Percentiles rank a stretch among this genome's conserved stretches.
Conservation (phyloP, 441 rosid species). For the Populus hybrid region DNA sequence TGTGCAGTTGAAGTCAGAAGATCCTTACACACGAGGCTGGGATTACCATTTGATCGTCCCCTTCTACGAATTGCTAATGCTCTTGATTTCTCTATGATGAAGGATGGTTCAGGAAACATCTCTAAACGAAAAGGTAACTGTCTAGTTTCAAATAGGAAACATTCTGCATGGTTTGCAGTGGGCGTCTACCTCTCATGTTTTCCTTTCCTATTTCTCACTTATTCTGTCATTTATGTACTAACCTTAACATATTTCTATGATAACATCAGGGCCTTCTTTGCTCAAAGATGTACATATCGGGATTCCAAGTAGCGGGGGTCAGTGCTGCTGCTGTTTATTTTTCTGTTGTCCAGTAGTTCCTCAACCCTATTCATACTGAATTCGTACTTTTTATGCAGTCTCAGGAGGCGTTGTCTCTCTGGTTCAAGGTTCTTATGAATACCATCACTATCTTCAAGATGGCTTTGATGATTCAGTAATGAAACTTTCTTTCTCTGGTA, state of each 20-base stretch:
- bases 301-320: slow-evolving; percentile 82
- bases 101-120: slow-evolving; percentile 39
- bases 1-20: slow-evolving; percentile 72
- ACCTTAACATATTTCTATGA: slow-evolving; percentile 21
- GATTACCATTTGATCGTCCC: slow-evolving; percentile 84
- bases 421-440: slow-evolving; percentile 90
- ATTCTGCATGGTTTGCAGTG: not conserved
- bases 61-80: slow-evolving; percentile 85
- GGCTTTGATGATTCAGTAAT: slow-evolving; percentile 93
- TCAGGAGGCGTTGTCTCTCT: slow-evolving; percentile 65
- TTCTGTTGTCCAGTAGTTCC: slow-evolving; percentile 11
- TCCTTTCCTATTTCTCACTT: not conserved
- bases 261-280: slow-evolving; percentile 51
- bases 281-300: slow-evolving; percentile 87
- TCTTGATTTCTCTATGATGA: slow-evolving; percentile 41
- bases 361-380: slow-evolving; percentile 5
- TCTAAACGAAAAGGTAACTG: slow-evolving; percentile 51
- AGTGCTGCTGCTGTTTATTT: slow-evolving; percentile 29
- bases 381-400: slow-evolving; percentile 39
- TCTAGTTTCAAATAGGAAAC: slow-evolving; percentile 6
- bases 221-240: slow-evolving; percentile 11
- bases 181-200: slow-evolving; percentile 4
- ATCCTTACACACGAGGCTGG: slow-evolving; percentile 72
- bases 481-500: slow-evolving; percentile 20
- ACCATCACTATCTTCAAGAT: slow-evolving; percentile 91